Conservation (phyloP, 345 rosid genomes). For the Cardamine chenopodiifolia region DNA sequence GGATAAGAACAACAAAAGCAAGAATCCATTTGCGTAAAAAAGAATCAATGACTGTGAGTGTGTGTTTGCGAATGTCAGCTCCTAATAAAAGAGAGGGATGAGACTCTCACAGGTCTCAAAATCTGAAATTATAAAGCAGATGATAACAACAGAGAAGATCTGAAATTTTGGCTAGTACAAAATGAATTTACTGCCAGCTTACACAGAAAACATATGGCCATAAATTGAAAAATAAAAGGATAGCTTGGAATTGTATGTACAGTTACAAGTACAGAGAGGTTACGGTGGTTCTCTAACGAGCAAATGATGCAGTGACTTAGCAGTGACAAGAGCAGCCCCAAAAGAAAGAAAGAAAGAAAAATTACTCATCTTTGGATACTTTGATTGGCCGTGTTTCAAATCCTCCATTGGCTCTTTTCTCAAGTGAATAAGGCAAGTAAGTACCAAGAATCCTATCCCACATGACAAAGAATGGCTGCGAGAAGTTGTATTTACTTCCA, state of each 20-base stretch:
- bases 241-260: constrained; percentile 33
- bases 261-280: constrained; percentile 29
- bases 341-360: background rate
- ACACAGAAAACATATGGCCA: constrained; percentile 25
- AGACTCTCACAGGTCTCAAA: constrained; percentile 23
- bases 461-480: constrained; percentile 77
- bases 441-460: constrained; percentile 83
- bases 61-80: background rate
- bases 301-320: constrained; percentile 22
- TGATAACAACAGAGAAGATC: constrained; percentile 6
- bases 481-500: constrained; percentile 76
- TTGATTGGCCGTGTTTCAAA: constrained; percentile 62
- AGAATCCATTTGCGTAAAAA: background rate
- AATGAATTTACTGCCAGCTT: constrained; percentile 23
- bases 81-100: constrained; percentile 17
- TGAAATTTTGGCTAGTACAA: constrained; percentile 34
- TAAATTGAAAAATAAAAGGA: constrained; percentile 2
- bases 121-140: constrained; percentile 24
- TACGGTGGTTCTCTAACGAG: constrained; percentile 21
- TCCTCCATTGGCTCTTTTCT: constrained; percentile 69
- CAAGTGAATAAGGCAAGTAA: constrained; percentile 73
- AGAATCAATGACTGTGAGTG: constrained; percentile 29
- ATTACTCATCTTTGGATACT: constrained; percentile 53
- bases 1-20: constrained; percentile 6
- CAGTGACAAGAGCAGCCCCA: constrained; percentile 20